phyloP scores from a whole-genome alignment of 805 yeast species.

The Kregervanrija delftensis region DNA sequence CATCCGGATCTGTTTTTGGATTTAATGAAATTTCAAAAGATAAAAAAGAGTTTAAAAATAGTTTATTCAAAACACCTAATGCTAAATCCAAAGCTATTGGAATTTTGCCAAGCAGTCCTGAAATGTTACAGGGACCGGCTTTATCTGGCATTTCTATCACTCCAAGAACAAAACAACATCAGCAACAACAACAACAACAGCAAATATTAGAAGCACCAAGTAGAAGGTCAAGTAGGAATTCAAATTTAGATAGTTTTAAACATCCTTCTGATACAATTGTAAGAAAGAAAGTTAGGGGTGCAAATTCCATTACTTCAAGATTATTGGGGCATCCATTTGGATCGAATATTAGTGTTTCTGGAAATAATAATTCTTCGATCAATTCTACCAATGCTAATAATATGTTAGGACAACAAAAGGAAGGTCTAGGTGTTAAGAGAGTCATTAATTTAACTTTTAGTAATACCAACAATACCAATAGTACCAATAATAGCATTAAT shows the following conservation, averaged over 20 bases:
- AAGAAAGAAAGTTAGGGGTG: conserved; percentile 20
- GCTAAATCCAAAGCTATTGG: conserved; percentile 6
- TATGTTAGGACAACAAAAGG: too few relatives aligned
- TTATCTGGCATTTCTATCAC: conserved; percentile 16
- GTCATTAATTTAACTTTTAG: conserved; percentile 20
- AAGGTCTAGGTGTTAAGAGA: conserved; percentile 14
- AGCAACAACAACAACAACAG: conserved; percentile 16
- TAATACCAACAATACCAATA: conserved; percentile 5
- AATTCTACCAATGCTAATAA: too few relatives aligned
- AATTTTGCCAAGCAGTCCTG: conserved; percentile 21
- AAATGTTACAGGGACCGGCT: background rate
- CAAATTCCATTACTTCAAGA: conserved; percentile 26
- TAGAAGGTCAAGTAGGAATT: conserved; percentile 26
- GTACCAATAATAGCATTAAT: conserved; percentile 3
- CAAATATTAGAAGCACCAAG: conserved; percentile 33
- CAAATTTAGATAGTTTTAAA: conserved; percentile 17
- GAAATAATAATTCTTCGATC: too few relatives aligned
- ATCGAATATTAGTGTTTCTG: too few relatives aligned
- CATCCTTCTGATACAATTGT: conserved; percentile 18
- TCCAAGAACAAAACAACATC: conserved; percentile 30
- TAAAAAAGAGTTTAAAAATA: background rate
- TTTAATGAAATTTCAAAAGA: conserved; percentile 3
- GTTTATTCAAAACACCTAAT: conserved; percentile 15
- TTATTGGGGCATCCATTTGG: conserved; percentile 17
- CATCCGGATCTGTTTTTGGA: conserved; percentile 11